Conservation (phyloP, 768 basidiomycete genomes). For the Podaxis sp. region DNA sequence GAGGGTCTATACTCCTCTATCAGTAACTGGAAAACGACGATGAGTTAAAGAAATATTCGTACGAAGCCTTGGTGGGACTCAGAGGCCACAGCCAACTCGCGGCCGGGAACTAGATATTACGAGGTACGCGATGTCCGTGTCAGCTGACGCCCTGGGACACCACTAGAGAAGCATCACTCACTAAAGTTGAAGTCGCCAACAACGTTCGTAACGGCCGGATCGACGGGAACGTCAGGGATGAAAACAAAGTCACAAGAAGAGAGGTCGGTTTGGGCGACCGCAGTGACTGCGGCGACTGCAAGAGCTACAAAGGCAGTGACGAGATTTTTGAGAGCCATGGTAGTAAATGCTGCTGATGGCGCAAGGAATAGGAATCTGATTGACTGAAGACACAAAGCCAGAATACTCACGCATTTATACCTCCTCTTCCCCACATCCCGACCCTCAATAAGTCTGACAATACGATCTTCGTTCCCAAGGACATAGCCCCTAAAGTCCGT, state of each 20-base stretch:
- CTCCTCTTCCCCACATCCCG: not conserved
- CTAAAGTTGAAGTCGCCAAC: slow-evolving; percentile 9
- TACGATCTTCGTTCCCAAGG: not conserved
- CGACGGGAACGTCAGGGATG: slow-evolving; percentile 1
- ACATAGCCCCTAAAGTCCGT: not conserved
- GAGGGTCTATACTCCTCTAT: not conserved
- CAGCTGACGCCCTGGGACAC: not conserved
- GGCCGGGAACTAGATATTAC: not conserved
- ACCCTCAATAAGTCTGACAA: not conserved
- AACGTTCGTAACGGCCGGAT: slow-evolving; percentile 1
- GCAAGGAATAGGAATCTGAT: not conserved
- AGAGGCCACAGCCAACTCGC: not conserved
- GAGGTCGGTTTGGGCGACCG: slow-evolving; percentile 3
- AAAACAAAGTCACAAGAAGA: slow-evolving; percentile 7
- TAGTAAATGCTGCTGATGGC: not conserved
- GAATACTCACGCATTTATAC: not conserved
- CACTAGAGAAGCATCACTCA: not conserved
- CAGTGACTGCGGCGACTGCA: not conserved
- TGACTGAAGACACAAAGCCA: not conserved
- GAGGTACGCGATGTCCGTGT: too few relatives aligned
- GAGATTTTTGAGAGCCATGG: not conserved
- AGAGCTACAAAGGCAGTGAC: not conserved
- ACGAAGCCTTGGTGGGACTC: not conserved
- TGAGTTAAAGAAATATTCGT: not conserved
- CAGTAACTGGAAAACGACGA: not conserved